Evolutionary conservation across 495 filamentous ascomycete species (phyloP), one percentile per base, ranked within the genome.

Genomic region (Acidiella bohemica): DNA sequence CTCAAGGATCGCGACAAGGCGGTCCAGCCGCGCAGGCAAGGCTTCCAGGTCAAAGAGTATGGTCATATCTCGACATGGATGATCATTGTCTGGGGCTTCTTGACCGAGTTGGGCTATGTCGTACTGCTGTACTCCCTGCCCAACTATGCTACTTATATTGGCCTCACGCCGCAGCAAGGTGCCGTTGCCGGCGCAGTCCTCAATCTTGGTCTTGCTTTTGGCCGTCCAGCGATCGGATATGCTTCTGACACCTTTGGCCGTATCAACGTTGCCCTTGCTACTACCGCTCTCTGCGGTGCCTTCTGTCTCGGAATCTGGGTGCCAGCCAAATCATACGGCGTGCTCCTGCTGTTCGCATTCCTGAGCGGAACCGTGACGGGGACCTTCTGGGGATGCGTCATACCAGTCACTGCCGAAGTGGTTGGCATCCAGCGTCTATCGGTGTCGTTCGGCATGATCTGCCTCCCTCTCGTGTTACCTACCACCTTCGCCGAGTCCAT

Each of bases 331-430:
- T 68, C 58, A 32, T 78, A 73, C 53, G 72, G 72, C 1, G 67
- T 84, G 6, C 25, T 45, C 3, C 4, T 38, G 12, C 39, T 45
- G 6, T 38, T 6, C 26, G 10, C 33, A 7, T 11, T 45, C 7
- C 17, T 42, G 8, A 62, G 67, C 11, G 81, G 82, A 5, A 66
- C 64, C 8, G 73, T 84, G 11, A 65, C 76, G 3, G 82, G 81
- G 17, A 74, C 72, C 0, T 81, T 79, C 47, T 85, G 80, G 80
- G 73, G 42, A 39, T 73, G 72, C 5, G 63, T 81, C 14, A 75
- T 66, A 2, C 84, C 84, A 0, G 74, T 92, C 7, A 67, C 73
- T 16, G 77, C 79, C 0, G 84, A 92, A 53, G 76, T 88, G 18
- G 74, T 86, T 25, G 82, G 80, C 2, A n/a, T n/a, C n/a, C n/a